Evolutionary conservation across 768 basidiomycete genomes (phyloP).

Genomic region (Pleurotus ostreatus): DNA sequence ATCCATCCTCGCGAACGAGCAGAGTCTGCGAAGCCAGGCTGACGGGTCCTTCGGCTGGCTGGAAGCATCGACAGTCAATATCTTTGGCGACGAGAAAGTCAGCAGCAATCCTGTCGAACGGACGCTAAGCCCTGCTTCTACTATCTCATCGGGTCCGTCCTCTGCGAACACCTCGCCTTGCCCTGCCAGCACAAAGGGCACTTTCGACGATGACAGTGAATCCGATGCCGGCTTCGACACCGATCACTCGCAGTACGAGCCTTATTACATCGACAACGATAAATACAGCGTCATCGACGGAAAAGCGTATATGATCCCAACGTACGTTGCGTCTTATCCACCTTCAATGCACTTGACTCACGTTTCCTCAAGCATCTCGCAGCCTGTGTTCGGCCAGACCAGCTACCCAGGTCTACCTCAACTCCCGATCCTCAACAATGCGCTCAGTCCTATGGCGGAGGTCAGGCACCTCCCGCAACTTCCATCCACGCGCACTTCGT

Average conservation of each 20-base stretch:
- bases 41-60: constrained; percentile 2
- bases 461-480: constrained; percentile 7
- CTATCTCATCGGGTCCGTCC: constrained; percentile 5
- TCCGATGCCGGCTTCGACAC: not conserved
- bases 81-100: constrained; percentile 3
- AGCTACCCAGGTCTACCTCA: not conserved
- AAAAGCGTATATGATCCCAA: not conserved
- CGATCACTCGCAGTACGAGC: not conserved
- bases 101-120: not conserved
- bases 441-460: constrained; percentile 4
- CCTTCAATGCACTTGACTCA: not conserved
- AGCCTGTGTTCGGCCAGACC: not conserved
- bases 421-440: not conserved
- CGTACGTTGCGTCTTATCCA: not conserved
- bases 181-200: not conserved
- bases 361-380: not conserved
- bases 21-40: not conserved
- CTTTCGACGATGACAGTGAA: not conserved
- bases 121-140: not conserved
- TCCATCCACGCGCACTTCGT: not conserved
- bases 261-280: not conserved
- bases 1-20: not conserved
- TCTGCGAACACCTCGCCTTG: constrained; percentile 2
- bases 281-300: constrained; percentile 1
- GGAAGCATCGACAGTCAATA: not conserved